Base-by-base conservation (phyloP, 805 yeast genomes). In the Candida verbasci region DNA sequence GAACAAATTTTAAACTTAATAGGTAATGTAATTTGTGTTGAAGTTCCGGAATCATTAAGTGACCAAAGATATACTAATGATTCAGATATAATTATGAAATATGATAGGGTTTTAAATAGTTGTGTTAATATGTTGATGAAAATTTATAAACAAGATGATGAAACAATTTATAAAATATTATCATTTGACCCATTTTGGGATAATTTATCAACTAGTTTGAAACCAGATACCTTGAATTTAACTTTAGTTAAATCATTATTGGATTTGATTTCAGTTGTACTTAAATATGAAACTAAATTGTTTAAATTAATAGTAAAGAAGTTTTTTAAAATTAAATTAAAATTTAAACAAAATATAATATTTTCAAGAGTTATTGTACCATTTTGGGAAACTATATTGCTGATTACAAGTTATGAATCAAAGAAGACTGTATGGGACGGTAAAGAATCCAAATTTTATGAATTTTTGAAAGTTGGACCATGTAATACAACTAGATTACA, bases 1-100 rank as follows among this genome's bases (percentile, higher is more conserved):
- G 61, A 58, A 3, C 81, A 74, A 36, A 70, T 86, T 10, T 45
- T 84, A 12, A 74, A 74, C 32, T 78, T 73, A 41, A 64, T 77
- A 9, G 60, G 65, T 29, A 76, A 78, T 24, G 65, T 76, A 0
- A 48, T 86, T 7, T 55, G 71, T 11, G 54, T 60, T 22, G 95
- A 88, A 52, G 64, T 76, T 3, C 70, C 70, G 3, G 78, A 73
- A 11, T 72, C 87, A 0, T 56, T 89, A 15, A 78, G 89, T 2
- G 96, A 89, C 49, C 83, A 80, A 50, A 66, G 95, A 38, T 78
- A 76, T 46, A 72, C 79, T 14, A 70, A 78, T 3, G 72, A 71
- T 33, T 85, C 80, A 30, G 95, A 87, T 41, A 71, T 85, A 0
- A 64, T 65, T 20, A 58, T 78, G 14, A 86, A 85, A 52, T 85